Conservation (phyloP, 2,329 filamentous ascomycete species). For the Rachicladosporium sp. region DNA sequence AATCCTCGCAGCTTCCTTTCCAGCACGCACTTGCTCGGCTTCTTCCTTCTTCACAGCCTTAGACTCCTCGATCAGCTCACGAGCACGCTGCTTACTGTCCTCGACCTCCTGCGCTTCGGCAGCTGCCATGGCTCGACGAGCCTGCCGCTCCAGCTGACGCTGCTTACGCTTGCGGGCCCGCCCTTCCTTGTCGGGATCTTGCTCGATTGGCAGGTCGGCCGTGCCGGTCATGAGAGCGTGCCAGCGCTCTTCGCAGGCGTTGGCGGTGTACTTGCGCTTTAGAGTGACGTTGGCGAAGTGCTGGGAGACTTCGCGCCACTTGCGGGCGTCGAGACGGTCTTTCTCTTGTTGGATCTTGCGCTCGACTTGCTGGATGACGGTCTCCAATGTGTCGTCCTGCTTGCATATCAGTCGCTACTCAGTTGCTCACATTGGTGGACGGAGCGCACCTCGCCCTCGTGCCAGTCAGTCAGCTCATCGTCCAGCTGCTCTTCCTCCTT, state of each 20-base stretch:
- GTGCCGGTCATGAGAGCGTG: conserved; percentile 29
- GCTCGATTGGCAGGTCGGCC: conserved; percentile 33
- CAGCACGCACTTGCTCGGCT: conserved; percentile 1
- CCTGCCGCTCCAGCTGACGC: conserved; percentile 17
- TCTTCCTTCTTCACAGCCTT: conserved; percentile 6
- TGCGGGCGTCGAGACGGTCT: conserved; percentile 29
- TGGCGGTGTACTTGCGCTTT: conserved; percentile 20
- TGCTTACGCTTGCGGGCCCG: conserved; percentile 23
- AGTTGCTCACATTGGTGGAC: background rate
- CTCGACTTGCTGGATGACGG: conserved; percentile 30
- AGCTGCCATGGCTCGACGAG: conserved; percentile 10
- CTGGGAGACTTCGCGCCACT: conserved; percentile 26
- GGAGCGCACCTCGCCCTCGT: conserved; percentile 33
- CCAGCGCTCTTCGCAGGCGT: conserved; percentile 35
- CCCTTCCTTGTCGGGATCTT: conserved; percentile 28
- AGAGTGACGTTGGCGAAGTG: conserved; percentile 28
- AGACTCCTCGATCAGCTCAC: conserved; percentile 9
- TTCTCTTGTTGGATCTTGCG: conserved; percentile 30
- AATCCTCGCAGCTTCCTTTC: conserved; percentile 1
- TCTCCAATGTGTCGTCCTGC: conserved; percentile 34
- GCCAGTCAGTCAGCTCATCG: conserved; percentile 38
- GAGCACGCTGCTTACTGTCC: conserved; percentile 10
- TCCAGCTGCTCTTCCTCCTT: conserved; percentile 33
- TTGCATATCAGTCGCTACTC: conserved; percentile 2
- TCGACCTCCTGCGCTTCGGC: conserved; percentile 8